A percentile compares a stretch with the other conserved stretches of the same genome.
Conservation (phyloP, 371 early-diverging fungal genomes). For the Polyrhizophydium stewartii region DNA sequence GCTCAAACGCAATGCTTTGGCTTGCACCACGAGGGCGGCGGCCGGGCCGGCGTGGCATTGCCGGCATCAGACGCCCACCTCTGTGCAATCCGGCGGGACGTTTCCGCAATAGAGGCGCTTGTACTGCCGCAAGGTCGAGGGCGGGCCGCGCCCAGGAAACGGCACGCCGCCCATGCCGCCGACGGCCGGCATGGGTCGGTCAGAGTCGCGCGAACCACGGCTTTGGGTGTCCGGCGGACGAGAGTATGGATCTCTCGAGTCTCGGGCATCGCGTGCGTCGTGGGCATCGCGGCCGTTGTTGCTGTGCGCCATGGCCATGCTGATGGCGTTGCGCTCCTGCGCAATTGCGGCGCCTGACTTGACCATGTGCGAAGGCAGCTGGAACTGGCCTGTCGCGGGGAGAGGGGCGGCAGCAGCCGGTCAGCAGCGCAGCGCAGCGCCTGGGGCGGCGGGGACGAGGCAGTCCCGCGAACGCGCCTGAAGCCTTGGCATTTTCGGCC, state of each 20-base stretch:
- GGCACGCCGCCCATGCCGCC: too few relatives aligned
- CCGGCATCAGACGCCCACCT: slow-evolving; percentile 36
- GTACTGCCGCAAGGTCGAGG: slow-evolving; percentile 61
- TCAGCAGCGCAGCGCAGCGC: not conserved
- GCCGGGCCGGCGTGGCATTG: not conserved
- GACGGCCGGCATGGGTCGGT: too few relatives aligned
- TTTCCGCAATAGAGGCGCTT: slow-evolving; percentile 90
- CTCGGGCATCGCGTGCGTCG: too few relatives aligned
- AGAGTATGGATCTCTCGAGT: too few relatives aligned
- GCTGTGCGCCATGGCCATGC: slow-evolving; percentile 1
- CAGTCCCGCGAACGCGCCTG: slow-evolving; percentile 48
- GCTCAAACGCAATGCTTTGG: too few relatives aligned
- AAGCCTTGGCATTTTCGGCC: slow-evolving; percentile 84
- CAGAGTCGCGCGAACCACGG: too few relatives aligned
- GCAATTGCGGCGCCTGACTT: slow-evolving; percentile 23
- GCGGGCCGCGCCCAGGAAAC: not conserved
- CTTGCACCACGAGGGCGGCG: too few relatives aligned
- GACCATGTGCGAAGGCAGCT: slow-evolving; percentile 66
- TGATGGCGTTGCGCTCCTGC: slow-evolving; percentile 21
- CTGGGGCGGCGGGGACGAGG: slow-evolving; percentile 1
- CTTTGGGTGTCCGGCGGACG: too few relatives aligned
- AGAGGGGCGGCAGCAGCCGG: slow-evolving; percentile 3
- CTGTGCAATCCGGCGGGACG: slow-evolving; percentile 76
- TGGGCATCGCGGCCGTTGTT: not conserved
- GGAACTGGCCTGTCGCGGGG: slow-evolving; percentile 66